Evolutionary conservation across 495 filamentous ascomycete species (phyloP).

Genomic region (Penicillium cataractarum): DNA sequence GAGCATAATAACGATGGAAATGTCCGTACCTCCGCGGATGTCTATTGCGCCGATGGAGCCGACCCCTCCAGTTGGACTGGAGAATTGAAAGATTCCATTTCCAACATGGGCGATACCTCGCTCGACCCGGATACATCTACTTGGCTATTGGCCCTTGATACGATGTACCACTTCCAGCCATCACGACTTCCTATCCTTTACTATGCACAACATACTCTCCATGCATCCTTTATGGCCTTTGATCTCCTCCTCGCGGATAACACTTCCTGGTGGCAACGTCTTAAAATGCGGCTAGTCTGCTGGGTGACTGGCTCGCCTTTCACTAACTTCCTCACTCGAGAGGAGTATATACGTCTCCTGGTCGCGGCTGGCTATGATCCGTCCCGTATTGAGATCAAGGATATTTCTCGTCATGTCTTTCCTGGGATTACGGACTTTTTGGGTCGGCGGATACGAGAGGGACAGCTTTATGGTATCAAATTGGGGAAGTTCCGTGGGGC

Average conservation of each 20-base stretch:
- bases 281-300: slow-evolving; percentile 40
- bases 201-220: slow-evolving; percentile 34
- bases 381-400: slow-evolving; percentile 40
- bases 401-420: slow-evolving; percentile 51
- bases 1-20: neutral
- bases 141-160: slow-evolving; percentile 56
- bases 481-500: slow-evolving; percentile 44
- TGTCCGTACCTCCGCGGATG: slow-evolving; percentile 8
- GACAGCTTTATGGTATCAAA: slow-evolving; percentile 38
- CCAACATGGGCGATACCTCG: neutral
- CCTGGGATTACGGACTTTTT: slow-evolving; percentile 41
- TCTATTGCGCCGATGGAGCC: slow-evolving; percentile 41
- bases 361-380: slow-evolving; percentile 44
- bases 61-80: slow-evolving; percentile 32
- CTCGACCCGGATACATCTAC: slow-evolving; percentile 10
- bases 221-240: slow-evolving; percentile 51
- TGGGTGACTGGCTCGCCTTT: slow-evolving; percentile 37
- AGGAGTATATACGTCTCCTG: slow-evolving; percentile 60
- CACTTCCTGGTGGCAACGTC: slow-evolving; percentile 21
- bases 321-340: slow-evolving; percentile 51
- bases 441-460: slow-evolving; percentile 30
- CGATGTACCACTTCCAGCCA: slow-evolving; percentile 54
- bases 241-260: slow-evolving; percentile 36
- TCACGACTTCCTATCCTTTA: slow-evolving; percentile 45
- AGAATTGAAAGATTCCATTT: slow-evolving; percentile 26